Conservation (phyloP, 2,329 filamentous ascomycete species). For the Coniochaeta prunicola region DNA sequence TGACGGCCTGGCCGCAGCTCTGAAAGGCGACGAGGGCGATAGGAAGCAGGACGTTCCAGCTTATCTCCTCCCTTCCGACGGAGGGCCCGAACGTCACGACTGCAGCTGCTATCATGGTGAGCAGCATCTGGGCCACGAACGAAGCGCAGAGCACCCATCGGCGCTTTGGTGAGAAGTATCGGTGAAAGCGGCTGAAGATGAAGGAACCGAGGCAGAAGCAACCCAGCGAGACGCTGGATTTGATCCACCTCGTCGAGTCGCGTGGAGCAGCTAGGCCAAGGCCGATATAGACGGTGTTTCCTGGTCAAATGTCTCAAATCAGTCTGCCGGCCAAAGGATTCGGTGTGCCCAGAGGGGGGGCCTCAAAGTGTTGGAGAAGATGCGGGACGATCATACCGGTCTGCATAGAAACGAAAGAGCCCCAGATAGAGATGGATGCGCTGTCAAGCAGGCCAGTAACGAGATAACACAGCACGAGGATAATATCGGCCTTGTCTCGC, state of each 20-base stretch:
- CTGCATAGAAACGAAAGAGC: conserved; percentile 78
- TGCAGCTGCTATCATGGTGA: conserved; percentile 44
- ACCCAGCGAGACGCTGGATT: conserved; percentile 61
- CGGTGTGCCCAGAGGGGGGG: not conserved
- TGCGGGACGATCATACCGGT: conserved; percentile 44
- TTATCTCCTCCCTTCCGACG: conserved; percentile 31
- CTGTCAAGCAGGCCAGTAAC: conserved; percentile 74
- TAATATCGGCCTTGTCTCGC: conserved; percentile 57
- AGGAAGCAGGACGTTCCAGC: conserved; percentile 57
- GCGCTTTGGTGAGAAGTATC: conserved; percentile 50
- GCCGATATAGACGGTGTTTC: conserved; percentile 74
- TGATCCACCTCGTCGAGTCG: conserved; percentile 56
- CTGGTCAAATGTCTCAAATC: conserved; percentile 22
- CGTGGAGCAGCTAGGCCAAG: conserved; percentile 58
- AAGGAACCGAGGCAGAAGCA: conserved; percentile 69
- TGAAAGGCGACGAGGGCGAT: conserved; percentile 69
- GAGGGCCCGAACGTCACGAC: conserved; percentile 43
- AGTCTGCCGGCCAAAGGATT: not conserved
- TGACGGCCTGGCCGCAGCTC: conserved; percentile 71
- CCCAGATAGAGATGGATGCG: conserved; percentile 69
- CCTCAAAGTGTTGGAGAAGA: not conserved
- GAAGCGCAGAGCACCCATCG: conserved; percentile 59
- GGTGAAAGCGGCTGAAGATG: conserved; percentile 63
- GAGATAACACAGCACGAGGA: conserved; percentile 65
- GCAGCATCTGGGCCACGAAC: conserved; percentile 42